phyloP scores from a whole-genome alignment of 805 yeast species.

The Barnettozyma sucrosica region DNA sequence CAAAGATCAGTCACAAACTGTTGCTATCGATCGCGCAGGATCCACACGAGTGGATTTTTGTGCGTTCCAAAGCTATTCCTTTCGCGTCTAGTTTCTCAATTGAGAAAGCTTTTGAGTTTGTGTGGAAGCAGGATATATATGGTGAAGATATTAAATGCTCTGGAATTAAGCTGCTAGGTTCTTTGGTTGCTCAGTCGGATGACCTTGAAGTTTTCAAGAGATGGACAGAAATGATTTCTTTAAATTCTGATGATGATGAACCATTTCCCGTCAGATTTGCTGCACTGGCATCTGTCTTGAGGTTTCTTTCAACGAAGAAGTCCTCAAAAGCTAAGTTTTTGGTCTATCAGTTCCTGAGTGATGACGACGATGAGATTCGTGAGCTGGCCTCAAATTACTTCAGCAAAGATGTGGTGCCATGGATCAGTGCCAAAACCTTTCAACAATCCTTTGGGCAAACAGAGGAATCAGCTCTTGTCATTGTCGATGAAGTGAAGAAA shows the following conservation, averaged over 20 bases:
- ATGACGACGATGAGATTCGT: slow-evolving; percentile 65
- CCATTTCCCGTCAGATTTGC: slow-evolving; percentile 43
- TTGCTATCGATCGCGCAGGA: slow-evolving; percentile 22
- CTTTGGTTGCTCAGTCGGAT: slow-evolving; percentile 27
- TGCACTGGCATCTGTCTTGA: slow-evolving; percentile 37
- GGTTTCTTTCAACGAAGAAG: slow-evolving; percentile 17
- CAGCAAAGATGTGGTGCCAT: slow-evolving; percentile 32
- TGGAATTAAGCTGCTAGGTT: slow-evolving; percentile 48
- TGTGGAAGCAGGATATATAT: slow-evolving; percentile 25
- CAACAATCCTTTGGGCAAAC: slow-evolving; percentile 9
- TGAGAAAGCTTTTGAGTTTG: slow-evolving; percentile 27
- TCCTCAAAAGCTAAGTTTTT: slow-evolving; percentile 21
- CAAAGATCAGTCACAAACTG: slow-evolving; percentile 5
- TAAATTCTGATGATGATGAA: slow-evolving; percentile 32
- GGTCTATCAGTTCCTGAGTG: slow-evolving; percentile 40
- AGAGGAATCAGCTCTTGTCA: slow-evolving; percentile 7
- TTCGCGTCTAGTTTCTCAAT: slow-evolving; percentile 19
- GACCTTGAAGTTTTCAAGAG: slow-evolving; percentile 25
- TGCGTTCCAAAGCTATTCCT: slow-evolving; percentile 35
- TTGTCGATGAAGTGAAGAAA: slow-evolving; percentile 13
- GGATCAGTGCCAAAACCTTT: slow-evolving; percentile 28
- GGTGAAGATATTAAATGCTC: slow-evolving; percentile 45
- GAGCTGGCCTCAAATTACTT: slow-evolving; percentile 39
- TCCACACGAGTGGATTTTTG: slow-evolving; percentile 34
- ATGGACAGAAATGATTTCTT: slow-evolving; percentile 12